Evolutionary conservation across 2,329 filamentous ascomycete genomes (phyloP), one percentile per base, ranked within the genome.

Genomic region (Botrytis porri): DNA sequence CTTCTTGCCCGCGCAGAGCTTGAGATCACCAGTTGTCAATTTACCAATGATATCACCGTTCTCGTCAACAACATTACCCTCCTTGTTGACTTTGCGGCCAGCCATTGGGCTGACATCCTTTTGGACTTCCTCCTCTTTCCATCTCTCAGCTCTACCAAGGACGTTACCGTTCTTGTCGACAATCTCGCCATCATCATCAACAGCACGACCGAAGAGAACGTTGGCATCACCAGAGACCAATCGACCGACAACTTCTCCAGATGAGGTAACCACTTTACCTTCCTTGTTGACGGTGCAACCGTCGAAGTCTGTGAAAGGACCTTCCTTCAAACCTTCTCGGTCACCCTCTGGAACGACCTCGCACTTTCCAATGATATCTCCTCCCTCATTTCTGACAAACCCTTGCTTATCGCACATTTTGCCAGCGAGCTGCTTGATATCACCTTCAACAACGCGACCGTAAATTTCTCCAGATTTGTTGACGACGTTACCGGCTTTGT

Each of bases 181-280:
- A 45, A 97, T 89, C 73, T 96, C 93, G 54, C 93, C 93, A 75
- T 97, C 93, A 75, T 93, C 90, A 73, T 96, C 93, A 29, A 96
- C 93, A 14, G 85, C 79, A 64, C 93, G 91, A 25, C 93, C 93
- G 54, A 90, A 88, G 1, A 97, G 86, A 69, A 86, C 84, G 86
- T 93, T 94, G 51, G 87, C 81, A 71, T 97, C 92, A 4, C 93
- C 93, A 64, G 89, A 88, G 5, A 87, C 84, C 57, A 95, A 86
- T 60, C 90, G 86, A 35, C 93, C 93, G 65, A 96, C 92, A 37
- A 92, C 86, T 75, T 92, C 89, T 51, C 92, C 93, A 67, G 88
- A 84, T 0, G 86, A 84, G 14, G 91, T 91, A 60, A 91, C 86
- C 59, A 93, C 85, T 74, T 89, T 91, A 70, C 91, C 91, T 59